Percentiles rank a stretch among this genome's conserved stretches.
These are phyloP conservation scores for Apiotrichum siamense DNA, from an alignment of 1,284 basidiomycete genomes.

Conservation along the genomic window DNA sequence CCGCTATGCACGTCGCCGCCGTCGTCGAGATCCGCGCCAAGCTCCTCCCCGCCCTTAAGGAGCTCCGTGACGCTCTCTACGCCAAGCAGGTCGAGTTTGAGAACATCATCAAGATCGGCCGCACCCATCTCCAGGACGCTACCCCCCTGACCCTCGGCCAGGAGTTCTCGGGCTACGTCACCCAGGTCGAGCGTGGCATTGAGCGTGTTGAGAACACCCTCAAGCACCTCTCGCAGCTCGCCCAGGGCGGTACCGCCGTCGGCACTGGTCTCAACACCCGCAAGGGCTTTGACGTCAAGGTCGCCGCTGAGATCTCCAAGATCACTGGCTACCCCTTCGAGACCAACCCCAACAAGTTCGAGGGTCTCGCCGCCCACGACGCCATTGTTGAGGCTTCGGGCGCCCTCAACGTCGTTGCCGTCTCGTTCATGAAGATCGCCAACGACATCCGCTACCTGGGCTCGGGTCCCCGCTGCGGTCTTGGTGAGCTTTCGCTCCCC, in stretches of 20 bases:
- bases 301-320: conserved; percentile 87
- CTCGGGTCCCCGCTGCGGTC: conserved; percentile 93
- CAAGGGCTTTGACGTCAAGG: conserved; percentile 91
- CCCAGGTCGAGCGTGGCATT: conserved; percentile 88
- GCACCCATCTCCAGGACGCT: conserved; percentile 96
- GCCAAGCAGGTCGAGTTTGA: conserved; percentile 76
- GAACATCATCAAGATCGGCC: conserved; percentile 96
- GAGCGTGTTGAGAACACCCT: conserved; percentile 74
- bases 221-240: conserved; percentile 81
- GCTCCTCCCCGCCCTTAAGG: conserved; percentile 78
- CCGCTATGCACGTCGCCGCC: conserved; percentile 97
- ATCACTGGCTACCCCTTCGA: conserved; percentile 85
- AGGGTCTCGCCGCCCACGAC: conserved; percentile 94
- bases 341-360: conserved; percentile 99
- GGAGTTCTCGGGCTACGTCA: conserved; percentile 97
- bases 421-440: conserved; percentile 98
- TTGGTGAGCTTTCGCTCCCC: conserved; percentile 89
- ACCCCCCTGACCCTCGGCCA: conserved; percentile 96
- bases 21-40: conserved; percentile 78
- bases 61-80: conserved; percentile 76
- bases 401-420: conserved; percentile 89
- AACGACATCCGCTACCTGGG: conserved; percentile 98
- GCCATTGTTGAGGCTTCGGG: conserved; percentile 96
- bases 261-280: conserved; percentile 97
- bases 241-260: conserved; percentile 97